Evolutionary conservation across 2,329 filamentous ascomycete genomes (phyloP).

Genomic region (Colletotrichum sp.): DNA sequence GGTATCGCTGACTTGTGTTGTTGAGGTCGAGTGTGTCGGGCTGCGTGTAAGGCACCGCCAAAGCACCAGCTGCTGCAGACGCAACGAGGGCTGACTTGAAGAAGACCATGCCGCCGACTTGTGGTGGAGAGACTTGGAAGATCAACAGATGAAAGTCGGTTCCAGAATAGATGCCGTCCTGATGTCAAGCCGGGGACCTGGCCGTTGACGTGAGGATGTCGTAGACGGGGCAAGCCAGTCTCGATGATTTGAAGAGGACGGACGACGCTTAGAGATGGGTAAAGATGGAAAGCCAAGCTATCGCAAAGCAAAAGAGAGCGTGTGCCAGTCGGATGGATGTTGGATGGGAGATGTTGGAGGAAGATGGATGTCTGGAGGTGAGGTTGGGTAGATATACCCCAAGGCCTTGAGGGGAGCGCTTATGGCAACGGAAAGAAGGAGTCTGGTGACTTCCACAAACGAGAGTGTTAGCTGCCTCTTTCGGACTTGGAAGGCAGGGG

Average conservation of each 20-base stretch:
- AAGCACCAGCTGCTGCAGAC: conserved; percentile 28
- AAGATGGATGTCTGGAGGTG: neutral
- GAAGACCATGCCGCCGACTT: neutral
- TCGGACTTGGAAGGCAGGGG: neutral
- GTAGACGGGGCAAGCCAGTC: neutral
- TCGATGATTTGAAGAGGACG: neutral
- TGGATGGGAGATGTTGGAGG: neutral
- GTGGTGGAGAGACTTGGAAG: neutral
- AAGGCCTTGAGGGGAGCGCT: neutral
- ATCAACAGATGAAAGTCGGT: too few species aligned
- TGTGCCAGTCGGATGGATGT: neutral
- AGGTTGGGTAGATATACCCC: neutral
- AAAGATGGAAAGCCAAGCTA: neutral
- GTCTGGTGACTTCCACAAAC: neutral
- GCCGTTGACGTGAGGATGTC: neutral
- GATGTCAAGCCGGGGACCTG: neutral
- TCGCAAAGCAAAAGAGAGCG: neutral
- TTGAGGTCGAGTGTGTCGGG: conserved; percentile 45
- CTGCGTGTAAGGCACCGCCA: conserved; percentile 28
- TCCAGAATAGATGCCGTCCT: neutral
- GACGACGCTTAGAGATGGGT: neutral
- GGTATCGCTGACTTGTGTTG: conserved; percentile 33
- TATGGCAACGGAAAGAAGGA: neutral
- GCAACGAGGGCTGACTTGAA: neutral
- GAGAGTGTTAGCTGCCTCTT: neutral